phyloP scores from a whole-genome alignment of 352 stramenopile species.

The Hyaloperonospora brassicae region DNA sequence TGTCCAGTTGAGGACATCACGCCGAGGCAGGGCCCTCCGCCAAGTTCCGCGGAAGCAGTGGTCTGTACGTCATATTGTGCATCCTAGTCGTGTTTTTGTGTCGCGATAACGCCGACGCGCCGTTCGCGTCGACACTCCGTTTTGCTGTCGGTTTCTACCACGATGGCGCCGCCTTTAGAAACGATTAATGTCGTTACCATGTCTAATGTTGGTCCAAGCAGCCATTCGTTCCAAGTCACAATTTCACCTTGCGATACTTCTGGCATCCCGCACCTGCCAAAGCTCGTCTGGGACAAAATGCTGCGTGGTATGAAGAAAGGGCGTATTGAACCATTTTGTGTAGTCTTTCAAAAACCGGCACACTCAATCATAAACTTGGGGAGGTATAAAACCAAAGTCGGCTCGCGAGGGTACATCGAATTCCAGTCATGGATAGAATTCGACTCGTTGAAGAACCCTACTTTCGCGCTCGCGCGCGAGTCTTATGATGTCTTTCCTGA shows the following conservation, averaged over 20 bases:
- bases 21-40: background rate
- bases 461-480: background rate
- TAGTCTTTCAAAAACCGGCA: background rate
- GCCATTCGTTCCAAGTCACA: background rate
- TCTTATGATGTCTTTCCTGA: constrained; percentile 1
- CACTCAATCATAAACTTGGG: background rate
- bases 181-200: background rate
- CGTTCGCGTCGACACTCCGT: background rate
- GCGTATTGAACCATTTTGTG: background rate
- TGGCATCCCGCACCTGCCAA: background rate
- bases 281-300: background rate
- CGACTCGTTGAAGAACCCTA: background rate
- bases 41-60: background rate
- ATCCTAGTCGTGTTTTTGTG: background rate
- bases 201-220: background rate
- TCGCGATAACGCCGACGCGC: background rate
- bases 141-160: background rate
- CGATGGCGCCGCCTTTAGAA: background rate
- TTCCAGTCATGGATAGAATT: constrained; percentile 6
- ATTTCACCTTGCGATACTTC: background rate
- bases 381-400: background rate
- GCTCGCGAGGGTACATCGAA: constrained; percentile 9
- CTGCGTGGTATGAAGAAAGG: background rate
- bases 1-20: background rate
- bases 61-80: background rate